These are phyloP conservation scores for Caloboletus inedulis DNA, from an alignment of 1,284 basidiomycete genomes.

Conservation along the genomic window DNA sequence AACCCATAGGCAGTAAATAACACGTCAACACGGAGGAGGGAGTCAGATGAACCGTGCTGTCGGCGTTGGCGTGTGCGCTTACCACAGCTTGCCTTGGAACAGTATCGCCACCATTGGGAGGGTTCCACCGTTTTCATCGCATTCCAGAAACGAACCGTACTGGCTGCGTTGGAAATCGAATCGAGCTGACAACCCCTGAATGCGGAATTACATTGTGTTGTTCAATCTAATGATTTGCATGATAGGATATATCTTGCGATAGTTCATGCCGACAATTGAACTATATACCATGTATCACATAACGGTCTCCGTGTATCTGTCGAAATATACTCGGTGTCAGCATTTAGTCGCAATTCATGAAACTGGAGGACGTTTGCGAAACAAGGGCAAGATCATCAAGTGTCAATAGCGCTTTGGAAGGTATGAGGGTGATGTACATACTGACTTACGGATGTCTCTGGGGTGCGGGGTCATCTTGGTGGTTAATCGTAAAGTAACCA, in stretches of 20 bases:
- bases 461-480: background rate
- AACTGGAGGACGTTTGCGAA: background rate
- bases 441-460: background rate
- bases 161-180: background rate
- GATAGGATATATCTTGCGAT: background rate
- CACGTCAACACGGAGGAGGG: background rate
- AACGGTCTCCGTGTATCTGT: background rate
- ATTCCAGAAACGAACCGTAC: slow-evolving; percentile 9
- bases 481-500: background rate
- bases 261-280: background rate
- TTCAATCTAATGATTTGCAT: slow-evolving; percentile 9
- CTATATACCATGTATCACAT: background rate
- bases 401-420: background rate
- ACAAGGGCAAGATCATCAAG: too few relatives aligned
- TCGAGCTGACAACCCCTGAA: background rate
- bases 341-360: background rate
- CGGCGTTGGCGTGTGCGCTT: slow-evolving; percentile 13
- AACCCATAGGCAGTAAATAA: background rate
- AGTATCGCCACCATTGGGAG: background rate
- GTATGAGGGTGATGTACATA: background rate
- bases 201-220: background rate
- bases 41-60: slow-evolving; percentile 5
- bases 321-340: background rate
- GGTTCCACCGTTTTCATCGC: background rate
- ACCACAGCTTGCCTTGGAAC: slow-evolving; percentile 6